Evolutionary conservation across 306 rosid species (phyloP), one percentile per base, ranked within the genome.

Genomic region (Coriaria nepalensis): DNA sequence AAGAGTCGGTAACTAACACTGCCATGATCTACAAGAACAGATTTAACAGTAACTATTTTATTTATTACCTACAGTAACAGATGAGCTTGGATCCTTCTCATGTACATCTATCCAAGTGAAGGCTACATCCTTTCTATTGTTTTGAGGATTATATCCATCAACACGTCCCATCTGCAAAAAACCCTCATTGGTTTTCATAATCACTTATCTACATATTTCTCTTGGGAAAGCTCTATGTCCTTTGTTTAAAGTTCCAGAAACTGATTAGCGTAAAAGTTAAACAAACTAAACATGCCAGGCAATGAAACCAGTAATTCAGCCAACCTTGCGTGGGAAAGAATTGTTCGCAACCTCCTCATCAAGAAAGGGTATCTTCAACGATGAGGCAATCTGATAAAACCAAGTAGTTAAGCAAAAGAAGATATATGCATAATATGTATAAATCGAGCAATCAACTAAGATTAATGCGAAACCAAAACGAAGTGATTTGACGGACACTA

Each of bases 281-380:
- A 20, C 29, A 20, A 20, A 57, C 53, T n/a, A 34, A 35, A 32
- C 10, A 0, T 8, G 10, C 14, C 9, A 7, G 29, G 5, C 14
- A 45, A 20, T 10, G 8, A 10, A 45, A 67, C 38, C 58, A 65
- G 51, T 49, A 29, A 45, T 40, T 29, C 12, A 10, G 49, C 59
- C 35, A 74, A 90, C 97, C 95, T 81, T 84, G 14, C 95, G 87
- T 4, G 95, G 82, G 72, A 72, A 81, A 50, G 95, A 61, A 68
- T 65, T 85, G 55, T 71, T 76, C 8, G 81, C 74, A 53, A 75
- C 65, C 78, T 81, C 94, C 75, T 84, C 95, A 58, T 81, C 97
- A 47, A 84, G 51, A 67, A 81, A 84, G 0, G 95, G 95, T 41
- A 90, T 79, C 83, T 85, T 81, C 78, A 90, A 69, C 46, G 69